Evolutionary conservation across 2,329 filamentous ascomycete genomes (phyloP), one percentile per base, ranked within the genome.

Genomic region (Colletotrichum lupini): DNA sequence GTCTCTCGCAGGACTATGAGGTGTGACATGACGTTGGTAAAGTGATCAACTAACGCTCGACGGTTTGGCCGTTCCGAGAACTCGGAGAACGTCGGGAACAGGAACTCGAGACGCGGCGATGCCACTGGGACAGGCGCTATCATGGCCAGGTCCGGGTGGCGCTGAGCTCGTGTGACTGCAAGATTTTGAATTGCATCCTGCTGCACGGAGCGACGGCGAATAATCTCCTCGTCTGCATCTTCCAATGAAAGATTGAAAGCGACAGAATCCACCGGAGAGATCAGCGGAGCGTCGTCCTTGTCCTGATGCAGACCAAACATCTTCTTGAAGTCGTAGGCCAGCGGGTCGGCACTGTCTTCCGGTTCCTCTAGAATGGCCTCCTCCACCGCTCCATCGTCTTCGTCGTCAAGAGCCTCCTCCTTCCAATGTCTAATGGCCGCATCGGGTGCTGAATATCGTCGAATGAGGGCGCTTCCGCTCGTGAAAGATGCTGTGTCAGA

Each of bases 11-110:
- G 89, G 24, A 92, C 90, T 56, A 92, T 91, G n/a, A 92, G 83
- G 78, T 91, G 90, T 0, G 90, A 91, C 24, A 92, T 79, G 14
- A 91, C 87, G 75, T 90, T 91, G 82, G 89, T 90, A 76, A 92
- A 92, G 80, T 92, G 89, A 74, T 90, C 88, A 14, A 92, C 84
- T 28, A 92, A 81, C 2, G 85, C 86, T 11, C 90, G 86, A 5
- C 89, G 85, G 75, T 89, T 88, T 30, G 84, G 85, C 16, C 84
- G 85, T 12, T 85, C 83, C 2, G 89, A 88, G 77, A 91, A 91
- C 71, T 92, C 90, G 59, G 85, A 83, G 76, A 90, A 92, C 1
- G 82, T 82, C 1, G 89, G 89, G 9, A 85, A 78, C 70, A 81
- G 82, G 73, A 91, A 89, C 52, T 90, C 88, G 11, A 89, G 80